phyloP scores from a whole-genome alignment of 176 grass and related monocot species.

The Oryza meridionalis region DNA sequence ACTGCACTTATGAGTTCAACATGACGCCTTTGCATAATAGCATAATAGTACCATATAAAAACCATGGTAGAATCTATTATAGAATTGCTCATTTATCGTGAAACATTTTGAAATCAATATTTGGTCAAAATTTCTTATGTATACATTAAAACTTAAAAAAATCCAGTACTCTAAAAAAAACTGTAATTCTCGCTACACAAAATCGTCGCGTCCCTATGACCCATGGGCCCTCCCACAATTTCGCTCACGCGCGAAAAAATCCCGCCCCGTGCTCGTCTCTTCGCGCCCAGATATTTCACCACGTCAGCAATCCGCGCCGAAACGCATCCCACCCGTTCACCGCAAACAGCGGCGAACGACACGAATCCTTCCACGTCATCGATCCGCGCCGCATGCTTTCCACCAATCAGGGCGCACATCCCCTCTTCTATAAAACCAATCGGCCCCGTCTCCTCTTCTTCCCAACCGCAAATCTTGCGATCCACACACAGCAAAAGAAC shows the following conservation, averaged over 20 bases:
- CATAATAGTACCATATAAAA: no score
- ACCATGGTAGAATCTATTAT: no score
- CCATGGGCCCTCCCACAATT: not conserved
- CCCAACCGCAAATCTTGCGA: not conserved
- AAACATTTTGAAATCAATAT: no score
- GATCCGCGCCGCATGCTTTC: not conserved
- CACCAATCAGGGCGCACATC: constrained; percentile 20
- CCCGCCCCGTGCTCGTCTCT: not conserved
- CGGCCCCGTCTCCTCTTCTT: not conserved
- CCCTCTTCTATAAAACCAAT: not conserved
- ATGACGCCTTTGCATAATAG: no score
- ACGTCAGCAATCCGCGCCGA: not conserved
- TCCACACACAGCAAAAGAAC: no score
- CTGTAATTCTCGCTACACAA: not conserved
- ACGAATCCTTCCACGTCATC: not conserved
- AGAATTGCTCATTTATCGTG: no score
- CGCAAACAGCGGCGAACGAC: not conserved
- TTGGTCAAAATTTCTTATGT: no score
- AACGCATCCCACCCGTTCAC: not conserved
- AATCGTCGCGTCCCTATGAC: not conserved
- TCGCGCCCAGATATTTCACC: not conserved
- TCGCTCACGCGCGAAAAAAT: not conserved
- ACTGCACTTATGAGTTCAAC: no score
- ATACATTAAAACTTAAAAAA: no score
- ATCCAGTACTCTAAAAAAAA: no score